Conservation (phyloP, 306 rosid genomes). For the Ammopiptanthus mongolicus region DNA sequence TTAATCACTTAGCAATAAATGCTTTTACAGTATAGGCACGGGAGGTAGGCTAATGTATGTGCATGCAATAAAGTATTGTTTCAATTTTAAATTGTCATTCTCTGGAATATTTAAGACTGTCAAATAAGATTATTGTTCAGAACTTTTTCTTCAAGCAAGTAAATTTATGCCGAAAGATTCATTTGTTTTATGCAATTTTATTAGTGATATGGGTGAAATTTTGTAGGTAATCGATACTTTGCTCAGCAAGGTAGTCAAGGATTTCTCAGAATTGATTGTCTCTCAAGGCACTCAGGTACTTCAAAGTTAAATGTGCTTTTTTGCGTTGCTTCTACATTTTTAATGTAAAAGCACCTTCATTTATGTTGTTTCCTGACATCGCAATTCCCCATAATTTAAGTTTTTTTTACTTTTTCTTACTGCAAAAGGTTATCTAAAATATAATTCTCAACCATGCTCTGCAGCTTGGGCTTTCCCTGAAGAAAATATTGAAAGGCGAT, state of each 20-base stretch:
- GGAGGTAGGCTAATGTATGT: neutral
- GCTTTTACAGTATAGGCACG: neutral
- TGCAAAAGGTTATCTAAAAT: neutral
- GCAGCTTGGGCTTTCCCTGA: conserved; percentile 84
- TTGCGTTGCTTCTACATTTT: neutral
- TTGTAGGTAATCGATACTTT: conserved; percentile 78
- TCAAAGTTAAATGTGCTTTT: neutral
- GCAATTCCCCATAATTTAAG: neutral
- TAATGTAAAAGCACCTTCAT: neutral
- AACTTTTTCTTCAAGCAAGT: neutral
- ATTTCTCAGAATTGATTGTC: conserved; percentile 81
- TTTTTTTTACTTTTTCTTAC: neutral
- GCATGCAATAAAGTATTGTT: neutral
- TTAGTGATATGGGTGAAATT: conserved; percentile 23
- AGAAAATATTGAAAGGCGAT: conserved; percentile 73
- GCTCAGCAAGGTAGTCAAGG: conserved; percentile 82
- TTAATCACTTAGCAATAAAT: neutral
- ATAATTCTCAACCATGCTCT: conserved; percentile 4
- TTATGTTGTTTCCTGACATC: neutral
- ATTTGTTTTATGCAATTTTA: conserved; percentile 25
- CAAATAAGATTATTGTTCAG: neutral
- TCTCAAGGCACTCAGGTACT: conserved; percentile 94
- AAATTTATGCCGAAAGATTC: neutral
- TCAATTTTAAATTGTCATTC: conserved; percentile 6
- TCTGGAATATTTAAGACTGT: neutral